Base-by-base conservation (phyloP, 2,329 filamentous ascomycete genomes). In the Talaromyces sp. region DNA sequence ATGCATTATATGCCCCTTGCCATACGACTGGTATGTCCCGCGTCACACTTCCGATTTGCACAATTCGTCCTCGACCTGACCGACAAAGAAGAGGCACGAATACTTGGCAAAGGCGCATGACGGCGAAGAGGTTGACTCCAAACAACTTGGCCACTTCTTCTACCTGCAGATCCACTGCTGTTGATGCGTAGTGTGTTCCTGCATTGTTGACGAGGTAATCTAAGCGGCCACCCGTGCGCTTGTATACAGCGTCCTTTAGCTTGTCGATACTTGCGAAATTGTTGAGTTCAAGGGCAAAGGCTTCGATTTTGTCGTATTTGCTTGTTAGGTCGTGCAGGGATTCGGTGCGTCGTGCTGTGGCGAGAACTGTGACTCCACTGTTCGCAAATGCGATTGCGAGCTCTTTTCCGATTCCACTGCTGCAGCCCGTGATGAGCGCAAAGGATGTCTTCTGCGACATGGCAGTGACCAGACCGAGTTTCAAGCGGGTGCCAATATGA, bases 11-110 rank as follows among this genome's bases (percentile, higher is more conserved):
- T 7, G 36, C 31, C 17, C 22, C 61, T 43, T 63, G 61, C 61
- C 61, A 63, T 45, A 63, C 61, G 29, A 43, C 61, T 10, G 61
- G 61, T 45, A 63, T 27, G 34, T 34, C 34, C 38, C 69, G 60
- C 3, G 69, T 70, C 25, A 70, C 69, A 13, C 69, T 70, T 17
- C 67, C 68, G 47, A 70, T 68, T 58, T 70, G 69, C 63, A 69
- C 69, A 47, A 70, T 70, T 11, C 62, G 68, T 7, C 47, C 47
- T 6, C 62, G 61, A 3, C 40, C 43, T 19, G 69, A 65, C 3
- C 29, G 61, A 25, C 68, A 62, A 29, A 70, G 68, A 5, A 69
- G 69, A 1, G 68, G 40, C 5, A 43, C 6, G 40, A 43, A 43
- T n/a, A 43, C 40, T n/a, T 43, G 40, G 40, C 40, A 43, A n/a